These are phyloP conservation scores for Zygnema circumcarinatum DNA, from an alignment of 139 green algal species.

Conservation along the genomic window DNA sequence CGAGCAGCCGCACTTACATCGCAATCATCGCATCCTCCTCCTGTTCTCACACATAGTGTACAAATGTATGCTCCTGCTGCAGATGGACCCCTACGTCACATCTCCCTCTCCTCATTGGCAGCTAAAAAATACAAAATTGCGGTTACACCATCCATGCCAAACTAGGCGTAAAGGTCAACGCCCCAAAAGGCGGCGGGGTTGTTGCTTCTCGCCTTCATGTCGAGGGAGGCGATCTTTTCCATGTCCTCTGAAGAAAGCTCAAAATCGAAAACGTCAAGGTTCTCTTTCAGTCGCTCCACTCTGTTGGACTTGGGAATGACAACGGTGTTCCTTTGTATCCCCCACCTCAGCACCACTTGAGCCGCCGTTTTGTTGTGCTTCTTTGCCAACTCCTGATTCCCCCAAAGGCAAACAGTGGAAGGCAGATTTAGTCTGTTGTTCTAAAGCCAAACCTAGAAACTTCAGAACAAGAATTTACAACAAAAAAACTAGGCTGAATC, in stretches of 20 bases:
- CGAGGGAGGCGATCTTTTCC: conserved; percentile 33
- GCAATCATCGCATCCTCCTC: too few relatives aligned
- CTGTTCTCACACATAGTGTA: too few relatives aligned
- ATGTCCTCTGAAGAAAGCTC: conserved; percentile 58
- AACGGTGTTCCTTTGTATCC: conserved; percentile 71
- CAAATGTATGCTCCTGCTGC: too few relatives aligned
- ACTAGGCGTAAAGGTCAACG: conserved; percentile 48
- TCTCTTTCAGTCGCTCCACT: conserved; percentile 53
- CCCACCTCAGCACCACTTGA: conserved; percentile 81
- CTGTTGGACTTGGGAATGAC: conserved; percentile 81
- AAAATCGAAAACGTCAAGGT: conserved; percentile 60
- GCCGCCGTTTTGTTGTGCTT: conserved; percentile 47
- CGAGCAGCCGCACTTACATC: too few relatives aligned
- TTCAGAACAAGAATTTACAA: neutral
- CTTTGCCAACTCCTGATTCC: conserved; percentile 45
- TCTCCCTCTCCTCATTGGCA: too few relatives aligned
- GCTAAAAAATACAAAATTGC: too few relatives aligned
- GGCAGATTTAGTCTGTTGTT: neutral
- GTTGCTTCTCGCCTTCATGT: conserved; percentile 30
- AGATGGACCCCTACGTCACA: too few relatives aligned
- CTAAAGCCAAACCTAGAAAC: neutral
- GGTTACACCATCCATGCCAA: too few relatives aligned
- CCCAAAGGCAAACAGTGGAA: neutral
- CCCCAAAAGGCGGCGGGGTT: conserved; percentile 41
- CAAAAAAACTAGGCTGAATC: neutral